Evolutionary conservation across 2,329 filamentous ascomycete genomes (phyloP).

Genomic region (Cercospora sp.): DNA sequence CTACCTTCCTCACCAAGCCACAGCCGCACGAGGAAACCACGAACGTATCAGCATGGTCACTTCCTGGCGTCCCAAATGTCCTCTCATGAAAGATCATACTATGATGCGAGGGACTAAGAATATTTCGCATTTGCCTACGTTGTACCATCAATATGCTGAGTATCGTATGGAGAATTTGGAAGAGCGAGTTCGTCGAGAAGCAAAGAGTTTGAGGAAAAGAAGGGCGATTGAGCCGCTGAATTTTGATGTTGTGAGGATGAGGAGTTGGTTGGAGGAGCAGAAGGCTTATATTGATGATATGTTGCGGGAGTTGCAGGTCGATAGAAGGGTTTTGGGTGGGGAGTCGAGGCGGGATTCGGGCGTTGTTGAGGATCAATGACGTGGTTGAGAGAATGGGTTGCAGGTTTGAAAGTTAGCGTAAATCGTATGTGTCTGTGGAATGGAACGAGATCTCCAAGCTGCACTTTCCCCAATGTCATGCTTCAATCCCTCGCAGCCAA

Average conservation of each 20-base stretch:
- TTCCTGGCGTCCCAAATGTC: conserved; percentile 61
- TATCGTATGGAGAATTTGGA: conserved; percentile 65
- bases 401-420: background rate
- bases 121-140: conserved; percentile 57
- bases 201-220: conserved; percentile 15
- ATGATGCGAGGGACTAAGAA: conserved; percentile 61
- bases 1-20: conserved; percentile 65
- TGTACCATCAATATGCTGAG: conserved; percentile 62
- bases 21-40: conserved; percentile 57
- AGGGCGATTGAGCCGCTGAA: background rate
- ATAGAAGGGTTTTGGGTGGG: background rate
- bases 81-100: conserved; percentile 59
- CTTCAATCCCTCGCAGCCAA: background rate
- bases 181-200: conserved; percentile 52
- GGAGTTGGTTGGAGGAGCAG: conserved; percentile 7
- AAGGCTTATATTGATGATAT: conserved; percentile 9
- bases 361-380: background rate
- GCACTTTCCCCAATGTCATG: background rate
- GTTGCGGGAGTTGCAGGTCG: background rate
- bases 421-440: background rate
- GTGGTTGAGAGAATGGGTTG: background rate
- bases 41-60: conserved; percentile 69
- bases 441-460: background rate
- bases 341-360: background rate
- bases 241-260: conserved; percentile 1